Conservation (phyloP, 1,284 basidiomycete species). For the Trametes pubescens region DNA sequence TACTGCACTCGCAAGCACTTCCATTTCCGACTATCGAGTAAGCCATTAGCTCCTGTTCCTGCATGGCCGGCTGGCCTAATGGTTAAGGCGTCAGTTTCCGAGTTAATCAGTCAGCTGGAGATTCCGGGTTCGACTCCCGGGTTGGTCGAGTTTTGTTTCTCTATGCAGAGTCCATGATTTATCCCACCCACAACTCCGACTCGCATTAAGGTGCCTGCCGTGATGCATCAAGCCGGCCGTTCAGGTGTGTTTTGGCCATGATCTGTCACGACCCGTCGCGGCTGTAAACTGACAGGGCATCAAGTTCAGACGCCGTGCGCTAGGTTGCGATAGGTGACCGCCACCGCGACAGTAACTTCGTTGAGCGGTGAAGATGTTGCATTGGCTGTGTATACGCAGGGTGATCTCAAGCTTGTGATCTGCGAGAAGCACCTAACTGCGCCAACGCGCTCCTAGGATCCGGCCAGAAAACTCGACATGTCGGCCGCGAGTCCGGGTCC, state of each 20-base stretch:
- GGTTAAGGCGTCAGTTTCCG: constrained; percentile 26
- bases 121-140: constrained; percentile 24
- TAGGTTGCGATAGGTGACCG: too few species aligned
- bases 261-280: too few species aligned
- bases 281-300: too few species aligned
- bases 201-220: too few species aligned
- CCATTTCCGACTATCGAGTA: not conserved
- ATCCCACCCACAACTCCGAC: too few species aligned
- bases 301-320: too few species aligned
- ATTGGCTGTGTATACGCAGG: not conserved
- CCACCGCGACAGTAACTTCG: too few species aligned
- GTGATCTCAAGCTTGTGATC: not conserved
- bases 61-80: constrained; percentile 22
- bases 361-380: too few species aligned
- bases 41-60: not conserved
- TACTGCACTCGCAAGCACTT: too few species aligned
- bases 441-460: not conserved
- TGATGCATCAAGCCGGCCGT: too few species aligned
- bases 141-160: constrained; percentile 16
- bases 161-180: not conserved
- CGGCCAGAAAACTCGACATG: not conserved
- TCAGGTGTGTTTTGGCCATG: too few species aligned
- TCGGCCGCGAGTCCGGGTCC: not conserved
- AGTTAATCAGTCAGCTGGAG: constrained; percentile 7
- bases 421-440: not conserved